phyloP scores from a whole-genome alignment of 2,329 filamentous ascomycete species.

The Pseudogymnoascus sp. region DNA sequence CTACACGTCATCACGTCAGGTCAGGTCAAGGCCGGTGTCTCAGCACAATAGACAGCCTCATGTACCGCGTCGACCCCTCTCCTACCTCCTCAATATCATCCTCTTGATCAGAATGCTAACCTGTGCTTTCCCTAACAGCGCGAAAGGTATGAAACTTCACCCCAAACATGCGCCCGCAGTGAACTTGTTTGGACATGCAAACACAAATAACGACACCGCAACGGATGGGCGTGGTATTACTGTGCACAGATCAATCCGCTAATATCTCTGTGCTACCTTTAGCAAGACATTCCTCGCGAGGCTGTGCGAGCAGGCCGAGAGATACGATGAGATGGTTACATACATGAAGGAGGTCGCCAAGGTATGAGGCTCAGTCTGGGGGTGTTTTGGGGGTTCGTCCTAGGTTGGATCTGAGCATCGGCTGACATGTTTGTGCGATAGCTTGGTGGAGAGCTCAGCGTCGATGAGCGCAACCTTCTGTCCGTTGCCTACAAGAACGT shows the following conservation, averaged over 20 bases:
- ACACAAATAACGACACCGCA: conserved; percentile 10
- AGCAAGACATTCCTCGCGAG: conserved; percentile 99
- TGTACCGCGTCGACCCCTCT: conserved; percentile 18
- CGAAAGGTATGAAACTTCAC: conserved; percentile 26
- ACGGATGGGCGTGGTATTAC: neutral
- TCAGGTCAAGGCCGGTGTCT: conserved; percentile 2
- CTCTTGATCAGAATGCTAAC: conserved; percentile 19
- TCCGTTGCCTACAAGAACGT: conserved; percentile 99
- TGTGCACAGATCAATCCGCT: neutral
- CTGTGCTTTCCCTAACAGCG: conserved; percentile 20
- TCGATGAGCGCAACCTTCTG: conserved; percentile 95
- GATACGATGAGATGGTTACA: conserved; percentile 99
- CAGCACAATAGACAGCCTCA: conserved; percentile 14
- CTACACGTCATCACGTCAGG: conserved; percentile 11
- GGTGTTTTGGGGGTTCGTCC: neutral
- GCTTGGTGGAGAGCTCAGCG: conserved; percentile 56
- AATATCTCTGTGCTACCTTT: conserved; percentile 20
- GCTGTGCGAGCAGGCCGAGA: conserved; percentile 99
- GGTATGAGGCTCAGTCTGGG: conserved; percentile 40
- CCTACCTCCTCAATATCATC: neutral
- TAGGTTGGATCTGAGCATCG: neutral
- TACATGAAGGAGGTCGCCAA: conserved; percentile 99
- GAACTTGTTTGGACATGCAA: conserved; percentile 16
- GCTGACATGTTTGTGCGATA: conserved; percentile 12
- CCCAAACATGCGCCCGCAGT: conserved; percentile 2